Percentiles rank a stretch among this genome's conserved stretches.
These are phyloP conservation scores for Fusarium nodosum DNA, from an alignment of 2,329 filamentous ascomycete genomes.

Conservation along the genomic window DNA sequence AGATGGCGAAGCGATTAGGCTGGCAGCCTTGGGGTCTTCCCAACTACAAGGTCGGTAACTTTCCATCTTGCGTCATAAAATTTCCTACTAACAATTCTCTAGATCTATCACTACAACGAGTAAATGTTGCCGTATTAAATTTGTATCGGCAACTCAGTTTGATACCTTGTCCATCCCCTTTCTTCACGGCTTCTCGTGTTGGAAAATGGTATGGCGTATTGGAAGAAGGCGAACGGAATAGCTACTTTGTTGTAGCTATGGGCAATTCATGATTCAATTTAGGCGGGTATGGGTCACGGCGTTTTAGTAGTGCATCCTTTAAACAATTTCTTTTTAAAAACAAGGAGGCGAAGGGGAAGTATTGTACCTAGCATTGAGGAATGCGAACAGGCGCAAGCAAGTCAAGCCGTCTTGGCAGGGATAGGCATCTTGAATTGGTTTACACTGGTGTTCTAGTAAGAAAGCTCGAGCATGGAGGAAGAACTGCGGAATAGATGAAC, in stretches of 20 bases:
- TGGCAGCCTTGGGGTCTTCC: slow-evolving; percentile 91
- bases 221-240: slow-evolving; percentile 3
- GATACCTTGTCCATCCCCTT: slow-evolving; percentile 18
- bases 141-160: slow-evolving; percentile 20
- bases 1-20: slow-evolving; percentile 91
- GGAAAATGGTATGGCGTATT: slow-evolving; percentile 21
- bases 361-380: not conserved
- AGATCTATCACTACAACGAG: slow-evolving; percentile 94
- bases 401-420: not conserved
- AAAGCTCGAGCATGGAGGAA: slow-evolving; percentile 14
- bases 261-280: slow-evolving; percentile 39
- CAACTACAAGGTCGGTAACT: slow-evolving; percentile 86
- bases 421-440: slow-evolving; percentile 17
- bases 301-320: slow-evolving; percentile 47
- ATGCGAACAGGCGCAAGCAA: slow-evolving; percentile 4
- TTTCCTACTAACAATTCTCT: slow-evolving; percentile 32
- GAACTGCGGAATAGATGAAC: slow-evolving; percentile 21
- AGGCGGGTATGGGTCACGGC: slow-evolving; percentile 45
- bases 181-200: slow-evolving; percentile 35
- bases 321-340: slow-evolving; percentile 27
- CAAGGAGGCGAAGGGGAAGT: slow-evolving; percentile 20
- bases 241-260: slow-evolving; percentile 22
- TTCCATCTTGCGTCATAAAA: not conserved
- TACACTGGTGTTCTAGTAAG: slow-evolving; percentile 13
- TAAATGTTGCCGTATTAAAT: slow-evolving; percentile 58